A percentile compares a stretch with the other conserved stretches of the same genome.
These are phyloP conservation scores for Sporobolomyces pararoseus DNA, from an alignment of 768 basidiomycete species.

Conservation along the genomic window DNA sequence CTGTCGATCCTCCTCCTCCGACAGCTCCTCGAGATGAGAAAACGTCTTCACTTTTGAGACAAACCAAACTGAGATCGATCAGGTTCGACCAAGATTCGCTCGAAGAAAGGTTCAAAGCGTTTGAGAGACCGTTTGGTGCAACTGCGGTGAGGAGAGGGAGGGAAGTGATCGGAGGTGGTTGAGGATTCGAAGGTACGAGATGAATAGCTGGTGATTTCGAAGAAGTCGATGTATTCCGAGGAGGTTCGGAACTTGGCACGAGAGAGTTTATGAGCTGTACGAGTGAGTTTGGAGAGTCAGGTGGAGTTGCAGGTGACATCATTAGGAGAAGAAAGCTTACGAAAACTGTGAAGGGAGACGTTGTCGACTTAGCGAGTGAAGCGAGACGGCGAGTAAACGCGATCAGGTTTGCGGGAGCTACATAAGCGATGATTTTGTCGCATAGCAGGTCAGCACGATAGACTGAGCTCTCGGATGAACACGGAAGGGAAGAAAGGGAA, in stretches of 20 bases:
- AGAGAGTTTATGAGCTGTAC: slow-evolving; percentile 3
- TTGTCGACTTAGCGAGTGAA: background rate
- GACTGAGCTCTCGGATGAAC: too few species aligned
- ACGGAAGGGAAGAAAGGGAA: background rate
- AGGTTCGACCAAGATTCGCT: slow-evolving; percentile 10
- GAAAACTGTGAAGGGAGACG: slow-evolving; percentile 9
- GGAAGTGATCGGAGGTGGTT: background rate
- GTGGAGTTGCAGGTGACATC: too few species aligned
- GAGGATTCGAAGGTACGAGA: background rate
- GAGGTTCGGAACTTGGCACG: background rate
- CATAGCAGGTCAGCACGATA: too few species aligned
- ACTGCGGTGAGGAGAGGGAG: background rate
- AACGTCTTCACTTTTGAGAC: background rate
- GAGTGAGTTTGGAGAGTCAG: too few species aligned
- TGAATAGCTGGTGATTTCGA: slow-evolving; percentile 1
- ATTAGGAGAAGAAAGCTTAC: background rate
- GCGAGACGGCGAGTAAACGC: slow-evolving; percentile 24
- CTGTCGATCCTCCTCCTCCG: slow-evolving; percentile 1
- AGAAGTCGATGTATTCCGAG: background rate
- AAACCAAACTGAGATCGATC: background rate
- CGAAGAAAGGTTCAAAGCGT: background rate
- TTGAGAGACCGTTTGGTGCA: slow-evolving; percentile 1
- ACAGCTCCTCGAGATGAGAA: slow-evolving; percentile 6
- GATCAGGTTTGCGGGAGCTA: slow-evolving; percentile 25
- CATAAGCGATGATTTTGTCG: too few species aligned